A percentile compares a stretch with the other conserved stretches of the same genome.
These are phyloP conservation scores for Scutellaria barbata DNA, from an alignment of 257 asterid genomes.

Conservation along the genomic window DNA sequence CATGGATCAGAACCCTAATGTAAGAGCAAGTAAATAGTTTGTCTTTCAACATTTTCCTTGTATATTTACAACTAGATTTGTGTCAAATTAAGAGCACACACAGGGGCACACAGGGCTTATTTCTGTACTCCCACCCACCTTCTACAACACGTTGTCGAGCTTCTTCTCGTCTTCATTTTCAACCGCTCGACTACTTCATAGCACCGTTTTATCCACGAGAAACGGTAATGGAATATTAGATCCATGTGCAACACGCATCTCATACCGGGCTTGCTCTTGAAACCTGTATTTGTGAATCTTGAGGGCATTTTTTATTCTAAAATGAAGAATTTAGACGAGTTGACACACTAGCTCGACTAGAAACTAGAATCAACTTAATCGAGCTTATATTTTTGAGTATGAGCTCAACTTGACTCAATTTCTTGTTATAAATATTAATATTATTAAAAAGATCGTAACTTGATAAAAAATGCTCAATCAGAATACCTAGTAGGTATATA, in stretches of 20 bases:
- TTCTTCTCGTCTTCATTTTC: neutral
- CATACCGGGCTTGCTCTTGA: slow-evolving; percentile 77
- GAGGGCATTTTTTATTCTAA: neutral
- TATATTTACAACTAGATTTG: slow-evolving; percentile 27
- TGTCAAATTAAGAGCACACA: neutral
- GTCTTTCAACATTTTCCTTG: neutral
- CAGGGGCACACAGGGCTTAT: neutral
- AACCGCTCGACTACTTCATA: neutral
- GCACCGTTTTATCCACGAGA: neutral
- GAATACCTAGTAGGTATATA: too few species aligned
- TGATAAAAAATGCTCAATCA: too few species aligned
- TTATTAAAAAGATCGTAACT: too few species aligned
- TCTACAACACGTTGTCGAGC: neutral
- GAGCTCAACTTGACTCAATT: too few species aligned
- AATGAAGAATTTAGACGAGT: too few species aligned
- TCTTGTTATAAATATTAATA: too few species aligned
- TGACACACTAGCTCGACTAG: too few species aligned
- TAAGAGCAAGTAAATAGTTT: too few species aligned
- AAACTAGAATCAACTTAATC: too few species aligned
- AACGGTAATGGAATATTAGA: neutral
- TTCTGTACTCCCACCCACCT: neutral
- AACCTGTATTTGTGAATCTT: slow-evolving; percentile 49
- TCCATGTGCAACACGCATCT: neutral
- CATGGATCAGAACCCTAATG: too few species aligned
- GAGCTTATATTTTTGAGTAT: too few species aligned